Evolutionary conservation across 2,329 filamentous ascomycete species (phyloP).

Genomic region (Simplicillium aogashimaense): DNA sequence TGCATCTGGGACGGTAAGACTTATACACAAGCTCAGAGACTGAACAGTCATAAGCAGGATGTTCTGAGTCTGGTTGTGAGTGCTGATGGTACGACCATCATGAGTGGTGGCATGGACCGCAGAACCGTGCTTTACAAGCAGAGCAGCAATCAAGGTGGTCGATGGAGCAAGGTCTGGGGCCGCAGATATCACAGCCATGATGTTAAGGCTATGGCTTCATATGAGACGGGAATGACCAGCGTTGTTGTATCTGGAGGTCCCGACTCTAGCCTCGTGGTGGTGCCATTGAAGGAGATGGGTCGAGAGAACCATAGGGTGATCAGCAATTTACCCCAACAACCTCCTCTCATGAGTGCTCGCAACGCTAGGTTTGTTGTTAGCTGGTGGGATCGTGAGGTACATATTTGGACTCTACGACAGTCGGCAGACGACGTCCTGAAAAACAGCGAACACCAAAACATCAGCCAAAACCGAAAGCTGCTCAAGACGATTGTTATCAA

Average conservation of each 20-base stretch:
- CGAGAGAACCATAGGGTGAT: constrained; percentile 76
- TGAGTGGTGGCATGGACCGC: constrained; percentile 88
- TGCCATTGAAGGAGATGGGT: constrained; percentile 65
- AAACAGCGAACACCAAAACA: constrained; percentile 25
- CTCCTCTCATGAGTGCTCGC: constrained; percentile 63
- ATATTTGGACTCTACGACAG: constrained; percentile 60
- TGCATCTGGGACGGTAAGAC: constrained; percentile 91
- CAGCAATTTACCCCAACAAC: constrained; percentile 72
- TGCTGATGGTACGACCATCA: constrained; percentile 67
- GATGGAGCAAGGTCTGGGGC: constrained; percentile 82
- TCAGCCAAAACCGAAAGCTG: constrained; percentile 50
- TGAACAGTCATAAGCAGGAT: constrained; percentile 82
- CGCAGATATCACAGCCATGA: constrained; percentile 85
- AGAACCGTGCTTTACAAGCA: constrained; percentile 76
- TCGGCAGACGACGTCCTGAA: constrained; percentile 36
- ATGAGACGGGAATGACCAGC: constrained; percentile 74
- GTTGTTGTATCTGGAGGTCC: constrained; percentile 87
- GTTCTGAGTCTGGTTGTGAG: constrained; percentile 80
- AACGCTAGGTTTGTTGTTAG: constrained; percentile 69
- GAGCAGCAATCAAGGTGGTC: constrained; percentile 44
- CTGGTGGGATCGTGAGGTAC: constrained; percentile 86
- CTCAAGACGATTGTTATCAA: constrained; percentile 58
- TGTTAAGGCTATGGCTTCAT: constrained; percentile 87
- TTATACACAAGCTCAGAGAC: constrained; percentile 76
- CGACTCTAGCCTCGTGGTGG: constrained; percentile 72